Evolutionary conservation across 1,139 yeast genomes (phyloP).

Genomic region (Saccharomyces hybrid): DNA sequence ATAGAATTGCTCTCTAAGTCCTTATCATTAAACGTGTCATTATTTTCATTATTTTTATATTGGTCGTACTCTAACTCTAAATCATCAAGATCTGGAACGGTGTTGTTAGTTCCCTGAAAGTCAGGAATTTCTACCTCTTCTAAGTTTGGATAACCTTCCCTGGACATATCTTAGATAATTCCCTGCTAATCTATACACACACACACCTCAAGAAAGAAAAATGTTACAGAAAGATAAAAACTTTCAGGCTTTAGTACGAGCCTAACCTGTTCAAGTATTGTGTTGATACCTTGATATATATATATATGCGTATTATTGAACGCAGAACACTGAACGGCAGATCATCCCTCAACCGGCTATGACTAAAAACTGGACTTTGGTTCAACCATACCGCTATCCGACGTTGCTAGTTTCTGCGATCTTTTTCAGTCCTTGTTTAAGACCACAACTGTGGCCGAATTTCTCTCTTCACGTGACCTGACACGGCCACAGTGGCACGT

Average conservation of each 20-base stretch:
- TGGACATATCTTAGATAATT: neutral
- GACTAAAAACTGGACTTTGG: neutral
- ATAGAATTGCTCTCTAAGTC: neutral
- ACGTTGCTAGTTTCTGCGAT: neutral
- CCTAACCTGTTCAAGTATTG: neutral
- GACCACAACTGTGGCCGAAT: neutral
- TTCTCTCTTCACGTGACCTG: neutral
- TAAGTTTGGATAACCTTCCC: neutral
- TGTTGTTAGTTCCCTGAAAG: neutral
- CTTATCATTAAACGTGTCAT: neutral
- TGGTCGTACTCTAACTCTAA: slow-evolving; percentile 26
- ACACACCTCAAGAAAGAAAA: neutral
- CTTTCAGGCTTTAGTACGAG: neutral
- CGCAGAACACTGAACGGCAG: neutral
- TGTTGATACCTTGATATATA: neutral
- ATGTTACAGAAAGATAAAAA: neutral
- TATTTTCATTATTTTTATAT: slow-evolving; percentile 18
- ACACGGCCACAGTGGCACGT: neutral
- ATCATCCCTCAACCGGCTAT: neutral
- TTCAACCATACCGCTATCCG: neutral
- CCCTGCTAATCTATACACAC: neutral
- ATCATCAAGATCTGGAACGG: slow-evolving; percentile 17
- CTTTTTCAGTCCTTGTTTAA: neutral
- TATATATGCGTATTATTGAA: neutral
- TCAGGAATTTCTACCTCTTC: slow-evolving; percentile 1